Conservation (phyloP, 2,329 filamentous ascomycete species). For the Fonsecaea pedrosoi region DNA sequence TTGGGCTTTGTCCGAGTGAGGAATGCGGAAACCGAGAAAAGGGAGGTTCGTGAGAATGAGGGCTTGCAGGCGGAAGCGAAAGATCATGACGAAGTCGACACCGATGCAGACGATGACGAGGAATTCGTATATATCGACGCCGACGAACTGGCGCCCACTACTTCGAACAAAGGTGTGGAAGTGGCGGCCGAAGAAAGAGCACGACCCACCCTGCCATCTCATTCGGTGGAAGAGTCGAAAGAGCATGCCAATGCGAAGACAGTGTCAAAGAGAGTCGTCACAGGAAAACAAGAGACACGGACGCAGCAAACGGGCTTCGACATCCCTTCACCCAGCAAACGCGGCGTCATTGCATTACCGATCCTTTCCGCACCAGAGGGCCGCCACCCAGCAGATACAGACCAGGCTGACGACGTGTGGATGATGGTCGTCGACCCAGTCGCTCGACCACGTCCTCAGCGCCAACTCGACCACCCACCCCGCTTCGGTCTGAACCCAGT, state of each 20-base stretch:
- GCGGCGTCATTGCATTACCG: constrained; percentile 1
- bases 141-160: background rate
- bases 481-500: background rate
- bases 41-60: background rate
- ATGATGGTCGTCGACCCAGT: constrained; percentile 19
- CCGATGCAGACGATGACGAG: constrained; percentile 3
- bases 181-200: background rate
- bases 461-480: background rate
- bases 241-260: background rate
- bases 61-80: background rate
- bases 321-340: constrained; percentile 3
- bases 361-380: background rate
- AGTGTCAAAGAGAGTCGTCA: background rate
- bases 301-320: constrained; percentile 18
- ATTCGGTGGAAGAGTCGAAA: background rate
- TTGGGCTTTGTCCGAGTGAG: constrained; percentile 26
- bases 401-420: constrained; percentile 6
- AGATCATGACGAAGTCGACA: background rate
- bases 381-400: background rate
- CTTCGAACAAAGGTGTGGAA: background rate
- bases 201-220: background rate
- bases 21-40: constrained; percentile 21
- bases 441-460: background rate
- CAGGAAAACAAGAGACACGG: background rate
- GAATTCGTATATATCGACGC: constrained; percentile 9